These are phyloP conservation scores for Penicillium steckii DNA, from an alignment of 495 filamentous ascomycete genomes.

Conservation along the genomic window DNA sequence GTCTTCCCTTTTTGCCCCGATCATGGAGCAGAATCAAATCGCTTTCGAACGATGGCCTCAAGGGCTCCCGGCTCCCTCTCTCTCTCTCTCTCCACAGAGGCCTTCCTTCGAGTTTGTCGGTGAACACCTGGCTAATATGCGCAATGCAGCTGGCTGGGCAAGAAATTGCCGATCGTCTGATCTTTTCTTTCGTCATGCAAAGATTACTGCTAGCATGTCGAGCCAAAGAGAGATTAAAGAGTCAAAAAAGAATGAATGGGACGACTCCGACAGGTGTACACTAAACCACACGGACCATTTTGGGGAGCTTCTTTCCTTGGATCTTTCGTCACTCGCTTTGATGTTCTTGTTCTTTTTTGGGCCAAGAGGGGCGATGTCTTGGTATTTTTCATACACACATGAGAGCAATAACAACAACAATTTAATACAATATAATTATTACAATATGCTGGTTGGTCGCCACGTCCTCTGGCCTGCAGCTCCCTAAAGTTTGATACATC, in stretches of 20 bases:
- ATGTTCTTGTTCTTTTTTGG: not conserved
- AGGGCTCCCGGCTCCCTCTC: not conserved
- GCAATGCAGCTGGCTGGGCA: constrained; percentile 24
- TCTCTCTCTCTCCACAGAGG: constrained; percentile 1
- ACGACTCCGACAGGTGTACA: constrained; percentile 30
- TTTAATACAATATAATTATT: not conserved
- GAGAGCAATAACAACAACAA: not conserved
- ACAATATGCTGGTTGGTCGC: not conserved
- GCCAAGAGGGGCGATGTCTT: not conserved
- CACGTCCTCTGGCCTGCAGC: constrained; percentile 30
- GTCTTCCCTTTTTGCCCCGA: not conserved
- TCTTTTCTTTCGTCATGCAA: constrained; percentile 30
- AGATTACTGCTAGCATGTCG: constrained; percentile 29
- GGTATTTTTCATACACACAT: not conserved
- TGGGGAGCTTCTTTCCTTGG: constrained; percentile 10
- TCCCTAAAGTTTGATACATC: constrained; percentile 36
- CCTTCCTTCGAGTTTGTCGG: constrained; percentile 26
- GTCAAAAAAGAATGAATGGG: constrained; percentile 13
- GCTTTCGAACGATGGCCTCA: too few species aligned
- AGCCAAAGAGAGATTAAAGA: constrained; percentile 12
- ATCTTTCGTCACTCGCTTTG: not conserved
- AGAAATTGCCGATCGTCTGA: constrained; percentile 35
- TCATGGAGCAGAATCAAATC: constrained; percentile 4
- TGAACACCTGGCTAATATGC: constrained; percentile 29
- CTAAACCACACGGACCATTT: constrained; percentile 20